phyloP scores from a whole-genome alignment of 371 early-diverging fungal species.

The Apophysomyces variabilis region DNA sequence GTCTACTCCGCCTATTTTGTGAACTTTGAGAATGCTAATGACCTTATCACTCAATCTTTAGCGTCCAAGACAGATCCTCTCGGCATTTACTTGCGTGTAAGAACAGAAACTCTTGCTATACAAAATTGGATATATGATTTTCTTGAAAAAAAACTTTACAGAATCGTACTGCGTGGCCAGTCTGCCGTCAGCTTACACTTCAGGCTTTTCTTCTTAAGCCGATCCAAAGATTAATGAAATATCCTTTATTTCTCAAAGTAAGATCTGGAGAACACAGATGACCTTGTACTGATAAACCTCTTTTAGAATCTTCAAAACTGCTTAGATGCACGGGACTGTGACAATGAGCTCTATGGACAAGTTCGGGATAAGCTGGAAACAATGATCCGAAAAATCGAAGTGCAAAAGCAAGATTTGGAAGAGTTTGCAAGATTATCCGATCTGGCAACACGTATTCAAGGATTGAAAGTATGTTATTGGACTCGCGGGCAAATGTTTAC shows the following conservation, averaged over 20 bases:
- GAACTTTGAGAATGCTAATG: constrained; percentile 43
- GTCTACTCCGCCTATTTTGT: constrained; percentile 35
- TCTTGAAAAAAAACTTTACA: constrained; percentile 7
- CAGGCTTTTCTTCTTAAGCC: constrained; percentile 47
- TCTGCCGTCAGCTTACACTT: constrained; percentile 41
- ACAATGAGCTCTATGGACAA: constrained; percentile 14
- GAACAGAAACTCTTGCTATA: background rate
- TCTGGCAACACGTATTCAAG: constrained; percentile 34
- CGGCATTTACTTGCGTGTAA: constrained; percentile 39
- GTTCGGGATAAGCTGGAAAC: constrained; percentile 31
- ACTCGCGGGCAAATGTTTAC: background rate
- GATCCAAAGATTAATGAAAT: constrained; percentile 49
- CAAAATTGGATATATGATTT: background rate
- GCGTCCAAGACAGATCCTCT: constrained; percentile 24
- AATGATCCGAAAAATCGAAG: constrained; percentile 32
- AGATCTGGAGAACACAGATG: background rate
- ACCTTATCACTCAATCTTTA: constrained; percentile 28
- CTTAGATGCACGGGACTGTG: background rate
- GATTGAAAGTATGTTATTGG: constrained; percentile 25
- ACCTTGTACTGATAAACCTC: background rate
- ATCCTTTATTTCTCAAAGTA: constrained; percentile 49
- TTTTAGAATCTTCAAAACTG: background rate
- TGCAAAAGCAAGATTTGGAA: constrained; percentile 36
- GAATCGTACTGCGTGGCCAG: constrained; percentile 36
- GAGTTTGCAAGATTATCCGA: constrained; percentile 35